These are phyloP conservation scores for Colletotrichum caudatum DNA, from an alignment of 2,329 filamentous ascomycete species.

Conservation along the genomic window DNA sequence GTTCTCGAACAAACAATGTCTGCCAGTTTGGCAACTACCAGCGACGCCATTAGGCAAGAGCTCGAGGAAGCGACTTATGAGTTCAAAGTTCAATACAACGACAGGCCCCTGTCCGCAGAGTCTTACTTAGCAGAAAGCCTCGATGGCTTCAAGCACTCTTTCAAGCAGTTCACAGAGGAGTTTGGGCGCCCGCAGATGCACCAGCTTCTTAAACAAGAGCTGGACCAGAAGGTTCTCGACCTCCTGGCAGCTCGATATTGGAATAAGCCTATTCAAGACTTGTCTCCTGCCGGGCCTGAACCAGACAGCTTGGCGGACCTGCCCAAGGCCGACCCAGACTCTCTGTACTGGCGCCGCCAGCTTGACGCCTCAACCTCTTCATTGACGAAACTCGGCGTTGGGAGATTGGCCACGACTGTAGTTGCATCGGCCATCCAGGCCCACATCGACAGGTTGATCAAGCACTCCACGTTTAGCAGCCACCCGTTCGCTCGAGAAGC, in stretches of 20 bases:
- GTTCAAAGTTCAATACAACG: slow-evolving; percentile 99
- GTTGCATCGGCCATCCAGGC: slow-evolving; percentile 89
- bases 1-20: slow-evolving; percentile 98
- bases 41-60: slow-evolving; percentile 93
- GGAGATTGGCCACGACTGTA: slow-evolving; percentile 90
- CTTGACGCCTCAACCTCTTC: slow-evolving; percentile 92
- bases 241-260: slow-evolving; percentile 93
- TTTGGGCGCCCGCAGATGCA: slow-evolving; percentile 93
- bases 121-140: slow-evolving; percentile 96
- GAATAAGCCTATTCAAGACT: slow-evolving; percentile 93
- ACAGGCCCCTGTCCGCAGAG: slow-evolving; percentile 92
- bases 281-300: slow-evolving; percentile 75
- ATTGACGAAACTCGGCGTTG: slow-evolving; percentile 93
- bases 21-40: slow-evolving; percentile 86
- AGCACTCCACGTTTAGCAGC: slow-evolving; percentile 84
- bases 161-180: slow-evolving; percentile 90
- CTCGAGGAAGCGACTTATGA: slow-evolving; percentile 97
- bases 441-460: slow-evolving; percentile 83
- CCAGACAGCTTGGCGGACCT: slow-evolving; percentile 80
- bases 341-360: slow-evolving; percentile 92
- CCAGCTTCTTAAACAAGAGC: slow-evolving; percentile 87
- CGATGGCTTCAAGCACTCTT: slow-evolving; percentile 97
- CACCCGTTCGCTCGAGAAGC: slow-evolving; percentile 93
- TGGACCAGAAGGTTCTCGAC: slow-evolving; percentile 95
- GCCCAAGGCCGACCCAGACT: slow-evolving; percentile 86